Evolutionary conservation across 306 rosid species (phyloP).

Genomic region (Lablab purpureus): DNA sequence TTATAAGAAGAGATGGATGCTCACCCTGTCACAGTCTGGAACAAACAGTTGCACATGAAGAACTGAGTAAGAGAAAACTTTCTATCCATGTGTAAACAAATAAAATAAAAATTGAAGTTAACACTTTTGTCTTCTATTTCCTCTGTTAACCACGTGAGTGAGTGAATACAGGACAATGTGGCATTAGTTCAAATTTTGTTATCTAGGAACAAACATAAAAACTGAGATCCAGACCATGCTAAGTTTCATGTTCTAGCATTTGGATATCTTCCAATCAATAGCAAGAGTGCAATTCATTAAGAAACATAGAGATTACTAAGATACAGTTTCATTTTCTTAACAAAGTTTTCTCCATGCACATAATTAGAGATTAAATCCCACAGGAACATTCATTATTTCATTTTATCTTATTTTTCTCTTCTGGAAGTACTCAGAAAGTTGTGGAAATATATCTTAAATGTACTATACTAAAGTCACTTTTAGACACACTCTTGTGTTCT

Average conservation of each 20-base stretch:
- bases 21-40: conserved; percentile 39
- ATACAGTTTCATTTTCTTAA: too few species aligned
- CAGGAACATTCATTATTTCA: too few species aligned
- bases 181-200: conserved; percentile 41
- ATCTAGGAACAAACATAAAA: conserved; percentile 29
- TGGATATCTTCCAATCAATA: too few species aligned
- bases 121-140: conserved; percentile 28
- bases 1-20: conserved; percentile 32
- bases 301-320: too few species aligned
- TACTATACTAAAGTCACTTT: neutral
- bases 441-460: too few species aligned
- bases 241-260: conserved; percentile 25
- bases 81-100: conserved; percentile 40
- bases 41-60: conserved; percentile 48
- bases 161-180: conserved; percentile 21
- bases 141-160: conserved; percentile 46
- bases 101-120: conserved; percentile 26
- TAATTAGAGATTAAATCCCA: too few species aligned
- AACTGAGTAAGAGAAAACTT: conserved; percentile 17
- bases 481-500: neutral
- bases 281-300: too few species aligned
- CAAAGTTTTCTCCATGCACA: too few species aligned
- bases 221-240: neutral
- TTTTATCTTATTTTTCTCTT: too few species aligned
- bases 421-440: too few species aligned